Conservation (phyloP, 768 basidiomycete species). For the Serendipita sp. region DNA sequence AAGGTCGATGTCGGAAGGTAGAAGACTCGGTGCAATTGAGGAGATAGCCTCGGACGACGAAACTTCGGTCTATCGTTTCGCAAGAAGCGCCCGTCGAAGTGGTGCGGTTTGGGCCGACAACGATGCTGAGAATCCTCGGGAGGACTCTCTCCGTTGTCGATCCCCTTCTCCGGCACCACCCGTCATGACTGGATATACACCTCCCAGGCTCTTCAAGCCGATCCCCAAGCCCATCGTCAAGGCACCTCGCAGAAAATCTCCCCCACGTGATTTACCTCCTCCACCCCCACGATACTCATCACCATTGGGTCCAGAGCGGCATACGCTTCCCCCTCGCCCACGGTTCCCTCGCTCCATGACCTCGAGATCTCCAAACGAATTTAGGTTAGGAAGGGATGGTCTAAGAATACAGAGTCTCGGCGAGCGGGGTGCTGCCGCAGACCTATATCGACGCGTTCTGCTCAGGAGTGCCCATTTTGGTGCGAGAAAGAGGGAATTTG, state of each 20-base stretch:
- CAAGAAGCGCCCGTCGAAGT: not conserved
- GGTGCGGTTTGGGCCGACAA: not conserved
- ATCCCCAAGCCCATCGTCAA: not conserved
- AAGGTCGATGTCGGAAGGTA: not conserved
- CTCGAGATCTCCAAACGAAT: not conserved
- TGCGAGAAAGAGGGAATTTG: not conserved
- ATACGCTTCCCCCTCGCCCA: not conserved
- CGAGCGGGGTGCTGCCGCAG: not conserved
- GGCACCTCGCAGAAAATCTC: not conserved
- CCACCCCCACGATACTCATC: not conserved
- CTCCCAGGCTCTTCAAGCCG: not conserved
- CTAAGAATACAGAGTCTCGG: not conserved
- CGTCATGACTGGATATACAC: not conserved
- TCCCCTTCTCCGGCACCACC: not conserved
- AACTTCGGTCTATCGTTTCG: not conserved
- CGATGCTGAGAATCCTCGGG: constrained; percentile 5
- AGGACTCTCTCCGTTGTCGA: constrained; percentile 1
- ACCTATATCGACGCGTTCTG: constrained; percentile 1
- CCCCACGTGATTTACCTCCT: not conserved
- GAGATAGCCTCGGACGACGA: not conserved
- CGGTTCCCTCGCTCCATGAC: constrained; percentile 4
- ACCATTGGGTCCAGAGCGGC: constrained; percentile 1
- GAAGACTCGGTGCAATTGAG: not conserved
- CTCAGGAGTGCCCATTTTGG: not conserved
- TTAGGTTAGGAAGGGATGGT: not conserved